These are phyloP conservation scores for Craspedostauros australis DNA, from an alignment of 108 stramenopile genomes.

Conservation along the genomic window DNA sequence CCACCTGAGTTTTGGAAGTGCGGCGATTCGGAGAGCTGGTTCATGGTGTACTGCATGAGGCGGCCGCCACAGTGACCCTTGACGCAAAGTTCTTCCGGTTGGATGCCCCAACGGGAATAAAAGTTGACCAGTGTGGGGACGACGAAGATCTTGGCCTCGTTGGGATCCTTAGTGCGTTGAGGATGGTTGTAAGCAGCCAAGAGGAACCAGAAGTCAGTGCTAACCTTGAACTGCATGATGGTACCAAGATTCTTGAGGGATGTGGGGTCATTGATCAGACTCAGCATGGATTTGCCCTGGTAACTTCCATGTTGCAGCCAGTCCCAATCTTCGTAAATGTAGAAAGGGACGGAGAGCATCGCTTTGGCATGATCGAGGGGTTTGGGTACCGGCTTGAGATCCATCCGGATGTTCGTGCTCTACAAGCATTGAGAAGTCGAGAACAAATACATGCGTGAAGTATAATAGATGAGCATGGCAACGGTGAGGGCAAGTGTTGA, in stretches of 20 bases:
- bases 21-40: background rate
- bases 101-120: conserved; percentile 2
- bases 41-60: background rate
- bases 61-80: background rate
- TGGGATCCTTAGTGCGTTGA: conserved; percentile 15
- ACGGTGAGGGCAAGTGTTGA: too few species aligned
- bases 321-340: conserved; percentile 14
- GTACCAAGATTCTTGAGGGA: background rate
- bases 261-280: background rate
- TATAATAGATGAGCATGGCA: too few species aligned
- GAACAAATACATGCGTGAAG: too few species aligned
- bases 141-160: conserved; percentile 20
- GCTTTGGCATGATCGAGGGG: too few species aligned
- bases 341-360: conserved; percentile 17
- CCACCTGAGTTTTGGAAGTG: conserved; percentile 1
- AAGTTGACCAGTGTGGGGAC: conserved; percentile 15
- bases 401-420: too few species aligned
- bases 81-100: conserved; percentile 3
- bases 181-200: conserved; percentile 12
- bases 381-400: too few species aligned
- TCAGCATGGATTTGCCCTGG: conserved; percentile 2
- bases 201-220: conserved; percentile 22
- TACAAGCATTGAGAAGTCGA: too few species aligned
- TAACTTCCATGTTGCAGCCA: conserved; percentile 5
- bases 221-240: conserved; percentile 3